phyloP scores from a whole-genome alignment of 345 rosid species.

The Ceriops decandra region DNA sequence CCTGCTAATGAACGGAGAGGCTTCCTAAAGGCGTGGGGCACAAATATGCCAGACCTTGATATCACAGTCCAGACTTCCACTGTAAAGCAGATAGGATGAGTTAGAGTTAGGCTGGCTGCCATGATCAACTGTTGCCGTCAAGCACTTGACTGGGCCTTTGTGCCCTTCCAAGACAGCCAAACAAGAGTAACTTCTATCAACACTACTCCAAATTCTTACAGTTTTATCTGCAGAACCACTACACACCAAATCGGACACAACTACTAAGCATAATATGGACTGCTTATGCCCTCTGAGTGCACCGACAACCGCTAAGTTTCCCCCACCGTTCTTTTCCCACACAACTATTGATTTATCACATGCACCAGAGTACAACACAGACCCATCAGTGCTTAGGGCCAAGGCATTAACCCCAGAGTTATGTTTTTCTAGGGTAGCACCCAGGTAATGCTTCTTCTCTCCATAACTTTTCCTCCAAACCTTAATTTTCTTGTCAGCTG shows the following conservation, averaged over 20 bases:
- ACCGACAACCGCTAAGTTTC: conserved; percentile 43
- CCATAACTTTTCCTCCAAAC: conserved; percentile 59
- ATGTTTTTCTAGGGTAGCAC: conserved; percentile 55
- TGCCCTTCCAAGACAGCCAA: conserved; percentile 74
- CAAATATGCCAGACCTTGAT: conserved; percentile 73
- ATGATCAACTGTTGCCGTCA: conserved; percentile 51
- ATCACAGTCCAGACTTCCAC: conserved; percentile 85
- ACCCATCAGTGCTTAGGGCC: conserved; percentile 54
- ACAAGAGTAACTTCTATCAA: conserved; percentile 43
- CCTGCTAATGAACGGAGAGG: not conserved
- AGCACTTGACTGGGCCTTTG: conserved; percentile 80
- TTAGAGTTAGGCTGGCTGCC: conserved; percentile 26
- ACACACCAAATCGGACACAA: conserved; percentile 55
- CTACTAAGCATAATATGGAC: conserved; percentile 63
- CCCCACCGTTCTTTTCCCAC: conserved; percentile 55
- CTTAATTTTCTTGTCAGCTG: conserved; percentile 77
- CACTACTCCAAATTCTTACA: conserved; percentile 66
- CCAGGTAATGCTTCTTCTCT: conserved; percentile 51
- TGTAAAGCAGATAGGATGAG: conserved; percentile 48
- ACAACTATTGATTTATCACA: conserved; percentile 64
- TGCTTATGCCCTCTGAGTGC: conserved; percentile 69
- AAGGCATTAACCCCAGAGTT: conserved; percentile 74
- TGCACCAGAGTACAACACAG: conserved; percentile 65
- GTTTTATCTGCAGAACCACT: conserved; percentile 89
- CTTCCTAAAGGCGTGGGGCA: conserved; percentile 31